These are phyloP conservation scores for Camillea tinctor DNA, from an alignment of 2,329 filamentous ascomycete genomes.

Conservation along the genomic window DNA sequence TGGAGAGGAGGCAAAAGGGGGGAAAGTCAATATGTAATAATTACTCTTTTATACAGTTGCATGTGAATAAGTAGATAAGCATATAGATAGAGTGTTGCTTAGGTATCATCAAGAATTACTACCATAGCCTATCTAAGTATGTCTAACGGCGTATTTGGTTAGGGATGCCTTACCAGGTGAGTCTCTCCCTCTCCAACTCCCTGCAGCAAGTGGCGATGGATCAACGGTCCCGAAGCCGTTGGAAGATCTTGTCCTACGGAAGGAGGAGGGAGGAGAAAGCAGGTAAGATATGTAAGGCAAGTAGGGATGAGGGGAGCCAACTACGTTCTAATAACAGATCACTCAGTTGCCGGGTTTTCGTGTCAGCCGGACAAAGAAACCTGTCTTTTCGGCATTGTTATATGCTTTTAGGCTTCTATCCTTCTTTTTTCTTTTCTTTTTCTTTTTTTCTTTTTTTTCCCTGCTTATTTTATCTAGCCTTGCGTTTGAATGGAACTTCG, in stretches of 20 bases:
- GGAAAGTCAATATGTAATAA: neutral
- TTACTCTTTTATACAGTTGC: neutral
- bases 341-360: conserved; percentile 2
- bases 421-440: neutral
- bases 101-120: neutral
- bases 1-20: neutral
- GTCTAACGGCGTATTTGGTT: neutral
- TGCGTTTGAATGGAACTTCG: conserved; percentile 24
- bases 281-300: neutral
- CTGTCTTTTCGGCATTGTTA: neutral
- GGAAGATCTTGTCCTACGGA: neutral
- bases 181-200: neutral
- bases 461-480: conserved; percentile 10
- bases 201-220: neutral
- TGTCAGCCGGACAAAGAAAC: conserved; percentile 7
- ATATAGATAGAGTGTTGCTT: neutral
- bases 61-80: neutral
- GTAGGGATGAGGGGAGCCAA: neutral
- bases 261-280: neutral
- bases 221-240: neutral
- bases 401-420: neutral
- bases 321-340: neutral
- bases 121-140: neutral
- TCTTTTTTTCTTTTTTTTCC: neutral
- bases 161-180: neutral